These are phyloP conservation scores for Shiraia sp. DNA, from an alignment of 2,329 filamentous ascomycete species.

Conservation along the genomic window DNA sequence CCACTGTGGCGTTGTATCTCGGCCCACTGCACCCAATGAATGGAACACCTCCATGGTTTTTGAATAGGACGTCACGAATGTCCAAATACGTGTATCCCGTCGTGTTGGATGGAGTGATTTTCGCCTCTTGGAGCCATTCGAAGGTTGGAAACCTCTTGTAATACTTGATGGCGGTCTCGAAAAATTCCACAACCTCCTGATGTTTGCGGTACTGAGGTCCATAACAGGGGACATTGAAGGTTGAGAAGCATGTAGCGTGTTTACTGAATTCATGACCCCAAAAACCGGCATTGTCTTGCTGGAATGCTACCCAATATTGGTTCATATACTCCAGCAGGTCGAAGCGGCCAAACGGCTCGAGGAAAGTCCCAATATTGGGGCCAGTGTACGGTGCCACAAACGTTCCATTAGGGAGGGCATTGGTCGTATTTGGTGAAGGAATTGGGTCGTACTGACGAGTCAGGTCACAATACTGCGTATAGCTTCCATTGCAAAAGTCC, in stretches of 20 bases:
- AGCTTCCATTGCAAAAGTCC: conserved; percentile 58
- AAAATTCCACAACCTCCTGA: conserved; percentile 66
- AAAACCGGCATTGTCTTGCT: conserved; percentile 60
- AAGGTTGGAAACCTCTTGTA: conserved; percentile 64
- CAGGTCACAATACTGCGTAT: conserved; percentile 70
- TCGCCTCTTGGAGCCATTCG: conserved; percentile 59
- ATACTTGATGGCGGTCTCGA: conserved; percentile 62
- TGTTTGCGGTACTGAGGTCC: conserved; percentile 60
- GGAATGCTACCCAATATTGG: conserved; percentile 65
- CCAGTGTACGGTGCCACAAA: conserved; percentile 63
- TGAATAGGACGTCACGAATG: conserved; percentile 56
- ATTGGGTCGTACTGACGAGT: conserved; percentile 66
- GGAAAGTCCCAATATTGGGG: conserved; percentile 61
- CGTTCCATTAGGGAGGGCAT: conserved; percentile 56
- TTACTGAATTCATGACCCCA: conserved; percentile 72
- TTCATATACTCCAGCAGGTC: conserved; percentile 69
- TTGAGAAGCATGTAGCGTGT: conserved; percentile 69
- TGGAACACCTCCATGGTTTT: conserved; percentile 58
- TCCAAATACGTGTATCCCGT: conserved; percentile 60
- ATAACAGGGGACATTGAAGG: conserved; percentile 68
- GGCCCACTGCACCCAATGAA: conserved; percentile 66
- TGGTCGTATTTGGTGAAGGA: conserved; percentile 67
- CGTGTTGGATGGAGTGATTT: conserved; percentile 62
- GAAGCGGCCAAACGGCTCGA: conserved; percentile 60
- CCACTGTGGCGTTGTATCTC: conserved; percentile 62